Conservation (phyloP, 1,139 yeast species). For the Pichia terricola region DNA sequence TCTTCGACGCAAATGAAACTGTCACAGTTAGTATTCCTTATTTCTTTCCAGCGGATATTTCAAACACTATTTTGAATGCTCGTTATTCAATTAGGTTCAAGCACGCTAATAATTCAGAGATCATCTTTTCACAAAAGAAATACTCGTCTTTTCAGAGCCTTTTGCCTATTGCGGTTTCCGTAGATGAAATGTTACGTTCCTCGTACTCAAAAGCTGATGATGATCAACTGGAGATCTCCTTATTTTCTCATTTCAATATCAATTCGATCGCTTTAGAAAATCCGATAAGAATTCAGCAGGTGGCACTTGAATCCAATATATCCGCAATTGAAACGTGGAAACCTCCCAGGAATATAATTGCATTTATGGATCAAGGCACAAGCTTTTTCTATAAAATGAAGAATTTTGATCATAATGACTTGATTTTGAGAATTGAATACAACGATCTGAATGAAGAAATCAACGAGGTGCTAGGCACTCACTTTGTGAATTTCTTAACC, state of each 20-base stretch:
- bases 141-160: conserved; percentile 37
- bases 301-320: conserved; percentile 30
- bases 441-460: conserved; percentile 39
- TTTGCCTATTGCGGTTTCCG: conserved; percentile 56
- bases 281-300: conserved; percentile 48
- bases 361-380: conserved; percentile 64
- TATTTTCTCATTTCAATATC: conserved; percentile 60
- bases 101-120: conserved; percentile 1
- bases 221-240: conserved; percentile 9
- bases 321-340: conserved; percentile 19
- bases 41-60: conserved; percentile 26
- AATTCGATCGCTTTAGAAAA: conserved; percentile 43
- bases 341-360: conserved; percentile 29
- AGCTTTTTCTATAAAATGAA: conserved; percentile 48
- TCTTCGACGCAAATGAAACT: neutral
- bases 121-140: conserved; percentile 7
- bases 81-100: conserved; percentile 9
- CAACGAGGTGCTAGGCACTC: conserved; percentile 13
- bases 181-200: conserved; percentile 61
- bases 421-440: conserved; percentile 37
- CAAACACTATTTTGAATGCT: conserved; percentile 17
- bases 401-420: conserved; percentile 28
- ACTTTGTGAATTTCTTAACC: conserved; percentile 11
- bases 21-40: conserved; percentile 19
- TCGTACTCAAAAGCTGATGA: conserved; percentile 21